Base-by-base conservation (phyloP, 1,284 basidiomycete species). In the Microbotryum silenes-acaulis region DNA sequence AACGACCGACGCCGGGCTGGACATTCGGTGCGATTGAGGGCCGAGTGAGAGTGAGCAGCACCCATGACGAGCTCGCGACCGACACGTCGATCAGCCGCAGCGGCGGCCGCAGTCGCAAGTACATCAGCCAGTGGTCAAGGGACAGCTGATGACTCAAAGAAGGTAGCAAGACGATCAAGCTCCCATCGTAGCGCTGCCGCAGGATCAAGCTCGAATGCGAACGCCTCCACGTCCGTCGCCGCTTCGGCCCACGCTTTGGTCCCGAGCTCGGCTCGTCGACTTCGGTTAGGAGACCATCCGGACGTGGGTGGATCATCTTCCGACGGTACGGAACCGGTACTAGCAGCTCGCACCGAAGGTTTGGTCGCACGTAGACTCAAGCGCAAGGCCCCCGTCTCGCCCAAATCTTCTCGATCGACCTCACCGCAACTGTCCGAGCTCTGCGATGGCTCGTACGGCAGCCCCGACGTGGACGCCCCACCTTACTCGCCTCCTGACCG, bases 401-500 rank as follows among this genome's bases (percentile, higher is more conserved):
- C 20, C 48, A 50, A 29, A 50, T 50, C 48, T 23, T 16, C 48
- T 50, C 48, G 48, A 50, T 29, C 48, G 29, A 50, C 18, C 27
- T 23, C 48, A 50, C 48, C 48, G 29, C 21, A 23, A 29, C 12
- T 50, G 48, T 23, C 27, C 23, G 29, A 50, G 48, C 21, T 29
- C 23, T 9, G 21, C 12, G 29, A 50, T 23, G n/a, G n/a, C 47
- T 29, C 21, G 21, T 50, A 50, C 48, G 48, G 48, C 33, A 25
- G 33, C 23, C 51, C 20, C 25, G 33, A 53, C 23, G 27, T 23
- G 20, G 27, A 50, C 16, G 8, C 31, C 25, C 16, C 20, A 14
- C 51, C 25, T 25, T 33, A 42, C 37, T 42, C 37, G 37, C 37
- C 37, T 42, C 37, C 37, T 16, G 65, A 68, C 54, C 59, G 51